These are phyloP conservation scores for Eremothecium gossypii DNA, from an alignment of 1,139 yeast species.

Conservation along the genomic window DNA sequence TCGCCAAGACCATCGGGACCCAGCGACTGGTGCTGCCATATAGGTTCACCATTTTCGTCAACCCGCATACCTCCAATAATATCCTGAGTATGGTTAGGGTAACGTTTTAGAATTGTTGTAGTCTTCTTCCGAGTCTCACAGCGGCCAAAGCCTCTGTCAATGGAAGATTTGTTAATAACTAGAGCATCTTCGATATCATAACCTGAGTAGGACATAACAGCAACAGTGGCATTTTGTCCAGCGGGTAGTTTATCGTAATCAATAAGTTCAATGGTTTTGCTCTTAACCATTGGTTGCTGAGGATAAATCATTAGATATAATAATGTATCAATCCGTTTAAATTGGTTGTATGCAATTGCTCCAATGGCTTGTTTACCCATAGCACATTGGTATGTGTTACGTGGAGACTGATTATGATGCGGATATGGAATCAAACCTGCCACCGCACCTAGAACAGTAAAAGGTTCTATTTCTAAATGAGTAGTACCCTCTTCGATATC, in stretches of 20 bases:
- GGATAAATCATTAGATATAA: slow-evolving; percentile 95
- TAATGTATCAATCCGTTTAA: slow-evolving; percentile 88
- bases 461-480: slow-evolving; percentile 93
- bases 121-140: slow-evolving; percentile 95
- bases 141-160: slow-evolving; percentile 96
- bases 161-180: slow-evolving; percentile 82
- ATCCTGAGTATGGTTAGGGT: slow-evolving; percentile 90
- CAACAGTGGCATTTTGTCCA: slow-evolving; percentile 97
- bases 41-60: slow-evolving; percentile 69
- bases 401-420: slow-evolving; percentile 96
- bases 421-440: slow-evolving; percentile 99
- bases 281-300: slow-evolving; percentile 98
- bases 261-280: slow-evolving; percentile 90
- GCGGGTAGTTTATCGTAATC: slow-evolving; percentile 96
- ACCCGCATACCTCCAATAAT: slow-evolving; percentile 85
- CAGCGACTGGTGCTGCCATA: slow-evolving; percentile 74
- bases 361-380: slow-evolving; percentile 99
- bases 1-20: slow-evolving; percentile 97
- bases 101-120: slow-evolving; percentile 78
- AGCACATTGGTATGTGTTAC: slow-evolving; percentile 98
- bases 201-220: slow-evolving; percentile 98
- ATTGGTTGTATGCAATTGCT: slow-evolving; percentile 95
- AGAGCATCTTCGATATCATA: slow-evolving; percentile 99
- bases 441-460: slow-evolving; percentile 93
- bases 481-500: slow-evolving; percentile 54